Evolutionary conservation across 164 flowering plant genomes (phyloP).

Genomic region (Cinnamomum chago): DNA sequence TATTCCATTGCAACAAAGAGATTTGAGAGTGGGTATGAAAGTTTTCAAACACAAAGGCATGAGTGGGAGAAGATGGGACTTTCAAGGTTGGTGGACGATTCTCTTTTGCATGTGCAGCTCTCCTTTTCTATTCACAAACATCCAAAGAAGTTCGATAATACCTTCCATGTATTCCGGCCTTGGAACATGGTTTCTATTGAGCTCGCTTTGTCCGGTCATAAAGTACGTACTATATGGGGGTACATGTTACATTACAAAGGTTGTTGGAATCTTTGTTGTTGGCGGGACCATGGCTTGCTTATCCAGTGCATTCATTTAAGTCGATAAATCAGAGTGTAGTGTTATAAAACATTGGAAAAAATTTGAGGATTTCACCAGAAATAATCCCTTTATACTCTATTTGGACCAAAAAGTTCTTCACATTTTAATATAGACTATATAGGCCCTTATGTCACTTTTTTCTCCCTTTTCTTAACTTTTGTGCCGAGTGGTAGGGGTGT

Average conservation of each 20-base stretch:
- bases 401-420: no score
- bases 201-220: neutral
- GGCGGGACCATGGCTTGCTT: no score
- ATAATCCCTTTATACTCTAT: no score
- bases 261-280: no score
- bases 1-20: constrained; percentile 3
- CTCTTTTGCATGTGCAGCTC: constrained; percentile 19
- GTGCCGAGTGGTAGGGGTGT: no score
- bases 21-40: neutral
- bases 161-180: constrained; percentile 17
- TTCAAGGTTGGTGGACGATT: constrained; percentile 16
- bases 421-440: no score
- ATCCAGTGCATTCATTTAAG: no score
- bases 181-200: constrained; percentile 14
- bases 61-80: constrained; percentile 2
- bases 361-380: no score
- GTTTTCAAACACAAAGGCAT: neutral
- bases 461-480: no score
- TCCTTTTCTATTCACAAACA: constrained; percentile 11
- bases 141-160: constrained; percentile 9
- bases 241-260: neutral
- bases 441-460: no score
- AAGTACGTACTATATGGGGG: constrained; percentile 8
- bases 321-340: no score
- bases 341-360: no score